Base-by-base conservation (phyloP, 2,329 filamentous ascomycete species). In the Cadophora sp. region DNA sequence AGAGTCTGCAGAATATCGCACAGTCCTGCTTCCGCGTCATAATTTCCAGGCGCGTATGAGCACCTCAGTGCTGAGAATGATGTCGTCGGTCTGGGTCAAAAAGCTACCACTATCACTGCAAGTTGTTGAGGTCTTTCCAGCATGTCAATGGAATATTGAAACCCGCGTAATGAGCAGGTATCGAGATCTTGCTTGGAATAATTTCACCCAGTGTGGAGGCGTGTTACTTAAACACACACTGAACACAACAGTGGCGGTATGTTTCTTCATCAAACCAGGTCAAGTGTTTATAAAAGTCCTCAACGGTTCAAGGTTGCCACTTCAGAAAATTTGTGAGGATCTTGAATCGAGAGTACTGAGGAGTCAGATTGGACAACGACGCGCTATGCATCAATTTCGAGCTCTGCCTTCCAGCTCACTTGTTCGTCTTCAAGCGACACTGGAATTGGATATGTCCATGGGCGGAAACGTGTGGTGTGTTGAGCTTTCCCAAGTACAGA, bases 401-500 rank as follows among this genome's bases (percentile, higher is more conserved):
- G 59, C 59, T 24, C 43, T 3, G 59, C 59, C 41, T 50, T 62
- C 59, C 41, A 50, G 59, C 59, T 62, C 59, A 50, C 59, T 62
- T 62, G 22, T 62, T 62, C 59, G 59, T 62, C 59, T 62, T 62
- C 59, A 62, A 62, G 59, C 59, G 59, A 62, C 59, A 51, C 59
- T 62, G 20, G 45, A 62, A 51, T 62, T 62, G 59, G 59, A 62
- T 62, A 33, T 36, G 59, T 62, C 50, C 24, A 50, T 62, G 43
- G 59, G 59, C 43, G 59, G 50, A 43, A 43, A 50, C 27, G 59
- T 62, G 43, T 62, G 59, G 59, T 62, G 59, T 62, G 43, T 62
- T 62, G 59, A 50, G 59, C 59, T 62, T 50, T 62, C 59, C 59
- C 59, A 62, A 62, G 59, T 62, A 50, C 59, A 50, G 59, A 50